Conservation (phyloP, 768 basidiomycete species). For the Leccinum boreale region DNA sequence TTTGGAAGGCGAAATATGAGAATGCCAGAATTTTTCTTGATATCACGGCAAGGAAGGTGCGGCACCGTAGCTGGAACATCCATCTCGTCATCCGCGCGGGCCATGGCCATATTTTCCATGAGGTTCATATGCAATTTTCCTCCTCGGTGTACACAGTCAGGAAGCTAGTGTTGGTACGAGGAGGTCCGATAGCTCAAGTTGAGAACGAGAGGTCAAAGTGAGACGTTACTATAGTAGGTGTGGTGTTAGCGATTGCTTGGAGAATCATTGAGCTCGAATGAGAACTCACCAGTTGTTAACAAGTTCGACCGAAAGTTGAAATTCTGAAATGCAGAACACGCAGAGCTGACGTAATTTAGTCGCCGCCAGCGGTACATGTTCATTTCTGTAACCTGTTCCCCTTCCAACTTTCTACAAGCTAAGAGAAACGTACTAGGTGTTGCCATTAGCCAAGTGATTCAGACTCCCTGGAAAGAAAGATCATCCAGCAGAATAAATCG, state of each 20-base stretch:
- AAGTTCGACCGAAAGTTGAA: too few relatives aligned
- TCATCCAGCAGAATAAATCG: neutral
- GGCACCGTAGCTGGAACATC: neutral
- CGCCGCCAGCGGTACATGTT: too few relatives aligned
- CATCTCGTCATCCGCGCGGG: neutral
- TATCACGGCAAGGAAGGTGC: neutral
- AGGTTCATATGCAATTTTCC: neutral
- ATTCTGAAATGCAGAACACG: neutral
- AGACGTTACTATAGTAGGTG: neutral
- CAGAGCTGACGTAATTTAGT: neutral
- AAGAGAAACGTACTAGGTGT: too few relatives aligned
- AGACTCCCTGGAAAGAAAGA: neutral
- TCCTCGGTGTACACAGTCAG: neutral
- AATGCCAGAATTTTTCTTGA: neutral
- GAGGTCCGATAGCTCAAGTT: too few relatives aligned
- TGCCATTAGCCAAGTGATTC: too few relatives aligned
- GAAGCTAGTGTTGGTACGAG: neutral
- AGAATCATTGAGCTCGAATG: neutral
- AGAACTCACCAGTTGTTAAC: neutral
- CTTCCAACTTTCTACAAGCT: too few relatives aligned
- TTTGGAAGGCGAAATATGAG: neutral
- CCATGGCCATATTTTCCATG: neutral
- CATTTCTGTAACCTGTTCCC: too few relatives aligned
- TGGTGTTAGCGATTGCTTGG: neutral
- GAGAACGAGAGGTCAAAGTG: too few relatives aligned